Percentiles rank a stretch among this genome's conserved stretches.
phyloP scores from a whole-genome alignment of 441 rosid genomes.

The Eruca vesicaria region DNA sequence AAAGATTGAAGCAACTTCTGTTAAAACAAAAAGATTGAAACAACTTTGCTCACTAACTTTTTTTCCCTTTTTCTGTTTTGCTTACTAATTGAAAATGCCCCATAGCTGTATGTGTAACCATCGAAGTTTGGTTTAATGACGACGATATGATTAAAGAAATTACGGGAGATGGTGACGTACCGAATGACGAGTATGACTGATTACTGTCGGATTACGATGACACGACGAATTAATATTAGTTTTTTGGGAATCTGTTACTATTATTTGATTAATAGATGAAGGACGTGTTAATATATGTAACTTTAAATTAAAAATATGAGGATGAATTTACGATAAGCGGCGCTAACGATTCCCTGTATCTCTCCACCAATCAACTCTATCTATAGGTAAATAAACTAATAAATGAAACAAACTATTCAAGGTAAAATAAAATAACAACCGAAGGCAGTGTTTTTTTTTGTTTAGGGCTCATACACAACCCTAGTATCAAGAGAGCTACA shows the following conservation, averaged over 20 bases:
- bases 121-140: constrained; percentile 15
- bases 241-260: not conserved
- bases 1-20: too few species aligned
- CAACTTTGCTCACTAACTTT: not conserved
- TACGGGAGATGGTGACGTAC: constrained; percentile 18
- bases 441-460: not conserved
- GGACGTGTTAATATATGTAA: constrained; percentile 1
- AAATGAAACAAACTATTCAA: not conserved
- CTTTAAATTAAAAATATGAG: not conserved
- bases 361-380: constrained; percentile 68
- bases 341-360: constrained; percentile 56
- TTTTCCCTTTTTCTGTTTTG: not conserved
- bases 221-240: not conserved
- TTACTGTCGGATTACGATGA: not conserved
- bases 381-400: not conserved
- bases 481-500: not conserved
- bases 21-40: too few species aligned
- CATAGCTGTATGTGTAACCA: not conserved
- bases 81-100: not conserved
- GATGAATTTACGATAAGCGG: constrained; percentile 38
- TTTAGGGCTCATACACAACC: constrained; percentile 3
- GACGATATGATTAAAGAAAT: constrained; percentile 14
- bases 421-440: not conserved
- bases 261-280: not conserved
- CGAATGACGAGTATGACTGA: constrained; percentile 20